These are phyloP conservation scores for Emericellopsis atlantica DNA, from an alignment of 2,329 filamentous ascomycete genomes.

Conservation along the genomic window DNA sequence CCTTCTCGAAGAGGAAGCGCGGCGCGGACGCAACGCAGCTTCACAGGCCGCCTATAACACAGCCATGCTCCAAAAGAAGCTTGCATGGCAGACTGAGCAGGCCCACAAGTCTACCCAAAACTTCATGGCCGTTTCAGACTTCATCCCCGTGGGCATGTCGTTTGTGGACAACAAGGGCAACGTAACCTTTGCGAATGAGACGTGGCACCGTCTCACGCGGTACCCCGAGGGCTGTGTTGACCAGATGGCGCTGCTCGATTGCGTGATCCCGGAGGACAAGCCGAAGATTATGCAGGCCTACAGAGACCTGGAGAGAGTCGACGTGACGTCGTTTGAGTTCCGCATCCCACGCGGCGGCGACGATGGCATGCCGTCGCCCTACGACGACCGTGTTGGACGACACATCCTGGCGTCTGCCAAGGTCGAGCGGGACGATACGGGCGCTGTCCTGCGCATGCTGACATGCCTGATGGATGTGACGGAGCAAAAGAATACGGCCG, in stretches of 20 bases:
- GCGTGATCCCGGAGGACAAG: slow-evolving; percentile 32
- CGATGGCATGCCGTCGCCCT: slow-evolving; percentile 7
- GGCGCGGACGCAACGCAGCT: slow-evolving; percentile 36
- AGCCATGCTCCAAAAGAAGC: slow-evolving; percentile 51
- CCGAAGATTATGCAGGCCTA: slow-evolving; percentile 25
- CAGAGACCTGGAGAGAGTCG: slow-evolving; percentile 21
- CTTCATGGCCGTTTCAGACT: slow-evolving; percentile 59
- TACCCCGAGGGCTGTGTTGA: slow-evolving; percentile 20
- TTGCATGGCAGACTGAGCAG: slow-evolving; percentile 42
- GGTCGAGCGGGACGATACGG: slow-evolving; percentile 28
- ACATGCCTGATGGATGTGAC: slow-evolving; percentile 40
- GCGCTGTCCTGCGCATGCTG: slow-evolving; percentile 29
- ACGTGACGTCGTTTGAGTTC: slow-evolving; percentile 33
- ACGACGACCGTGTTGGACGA: slow-evolving; percentile 20
- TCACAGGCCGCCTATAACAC: slow-evolving; percentile 56
- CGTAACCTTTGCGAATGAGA: slow-evolving; percentile 60
- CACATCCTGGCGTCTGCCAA: slow-evolving; percentile 34
- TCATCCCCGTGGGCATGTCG: slow-evolving; percentile 63
- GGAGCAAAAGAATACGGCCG: slow-evolving; percentile 32
- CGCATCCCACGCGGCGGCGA: slow-evolving; percentile 16
- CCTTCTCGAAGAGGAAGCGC: slow-evolving; percentile 58
- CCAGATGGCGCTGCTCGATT: slow-evolving; percentile 25
- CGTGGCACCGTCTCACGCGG: slow-evolving; percentile 43
- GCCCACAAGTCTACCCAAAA: slow-evolving; percentile 44
- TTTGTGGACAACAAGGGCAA: slow-evolving; percentile 53